Evolutionary conservation across 2,329 filamentous ascomycete species (phyloP).

Genomic region (Fusarium bactridioides): DNA sequence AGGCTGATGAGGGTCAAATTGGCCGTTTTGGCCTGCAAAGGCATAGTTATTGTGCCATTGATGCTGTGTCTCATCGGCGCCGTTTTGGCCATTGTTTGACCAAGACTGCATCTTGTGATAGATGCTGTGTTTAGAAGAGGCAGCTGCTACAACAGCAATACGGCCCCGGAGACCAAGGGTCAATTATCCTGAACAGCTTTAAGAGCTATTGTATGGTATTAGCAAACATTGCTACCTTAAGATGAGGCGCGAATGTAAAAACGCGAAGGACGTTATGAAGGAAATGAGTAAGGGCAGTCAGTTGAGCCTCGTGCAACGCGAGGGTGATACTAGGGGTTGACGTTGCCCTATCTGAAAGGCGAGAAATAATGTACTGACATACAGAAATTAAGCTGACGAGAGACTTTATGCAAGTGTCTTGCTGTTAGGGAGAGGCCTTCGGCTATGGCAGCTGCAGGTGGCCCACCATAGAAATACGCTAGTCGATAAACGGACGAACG

Average conservation of each 20-base stretch:
- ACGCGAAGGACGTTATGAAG: conserved; percentile 23
- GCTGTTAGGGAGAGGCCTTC: conserved; percentile 30
- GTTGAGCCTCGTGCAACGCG: conserved; percentile 17
- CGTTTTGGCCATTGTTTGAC: conserved; percentile 49
- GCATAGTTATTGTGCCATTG: conserved; percentile 48
- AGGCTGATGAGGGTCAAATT: conserved; percentile 50
- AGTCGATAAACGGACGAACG: conserved; percentile 26
- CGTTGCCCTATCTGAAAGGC: conserved; percentile 31
- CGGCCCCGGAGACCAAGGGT: conserved; percentile 33
- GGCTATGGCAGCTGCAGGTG: conserved; percentile 34
- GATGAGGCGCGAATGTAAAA: conserved; percentile 30
- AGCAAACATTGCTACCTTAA: conserved; percentile 41
- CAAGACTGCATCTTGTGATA: conserved; percentile 52
- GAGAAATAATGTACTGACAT: conserved; percentile 39
- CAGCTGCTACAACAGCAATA: conserved; percentile 35
- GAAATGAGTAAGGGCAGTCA: neutral
- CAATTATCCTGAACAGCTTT: conserved; percentile 35
- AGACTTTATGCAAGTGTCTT: conserved; percentile 28
- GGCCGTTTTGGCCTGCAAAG: conserved; percentile 46
- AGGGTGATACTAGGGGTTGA: conserved; percentile 25
- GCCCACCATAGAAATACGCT: conserved; percentile 38
- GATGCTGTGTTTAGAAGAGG: conserved; percentile 30
- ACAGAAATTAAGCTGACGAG: conserved; percentile 20
- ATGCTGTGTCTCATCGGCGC: conserved; percentile 46
- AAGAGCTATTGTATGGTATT: conserved; percentile 44